Base-by-base conservation (phyloP, 2,329 filamentous ascomycete species). In the Gyromitra esculenta region DNA sequence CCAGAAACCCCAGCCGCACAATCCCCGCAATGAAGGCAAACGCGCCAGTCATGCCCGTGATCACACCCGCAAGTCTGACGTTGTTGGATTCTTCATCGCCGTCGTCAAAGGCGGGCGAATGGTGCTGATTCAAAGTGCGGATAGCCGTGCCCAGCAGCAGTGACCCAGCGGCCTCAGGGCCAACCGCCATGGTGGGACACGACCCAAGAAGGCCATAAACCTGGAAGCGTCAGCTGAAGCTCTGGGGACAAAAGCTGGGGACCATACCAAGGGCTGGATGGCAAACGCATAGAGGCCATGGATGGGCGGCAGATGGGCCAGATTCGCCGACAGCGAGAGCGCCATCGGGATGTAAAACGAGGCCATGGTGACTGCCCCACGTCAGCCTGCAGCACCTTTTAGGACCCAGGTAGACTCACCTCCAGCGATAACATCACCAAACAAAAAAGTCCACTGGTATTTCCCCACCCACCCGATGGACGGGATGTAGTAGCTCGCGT, bases 281-380 rank as follows among this genome's bases (percentile, higher is more conserved):
- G 96, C 92, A 82, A 97, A 98, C 15, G 92, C 89, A 84, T 98
- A 99, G 2, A 99, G 87, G 0, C 96, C 96, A 82, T 97, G 95
- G 81, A 98, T 94, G 0, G 96, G 92, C 7, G 95, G 94, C 1
- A 97, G 90, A 82, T 98, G 96, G 5, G 92, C 94, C 54, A 99
- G 89, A 82, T 98, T 98, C 52, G 93, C 90, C 71, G 96, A 94
- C 79, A 96, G 91, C 0, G 96, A 98, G 13, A 99, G 88, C 0
- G 94, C 92, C 94, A 99, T 97, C 66, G 96, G 96, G 48, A 99
- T 91, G 83, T 99, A 99, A 85, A 99, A 96, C 35, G 94, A 97
- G n/a, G 95, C 93, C 85, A 99, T 91, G n/a, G 96, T 98, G 78
- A 98, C 80, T 81, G 56, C 13, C n/a, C 21, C 43, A 50, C 39